These are phyloP conservation scores for Tirmania nivea DNA, from an alignment of 495 filamentous ascomycete genomes.

Conservation along the genomic window DNA sequence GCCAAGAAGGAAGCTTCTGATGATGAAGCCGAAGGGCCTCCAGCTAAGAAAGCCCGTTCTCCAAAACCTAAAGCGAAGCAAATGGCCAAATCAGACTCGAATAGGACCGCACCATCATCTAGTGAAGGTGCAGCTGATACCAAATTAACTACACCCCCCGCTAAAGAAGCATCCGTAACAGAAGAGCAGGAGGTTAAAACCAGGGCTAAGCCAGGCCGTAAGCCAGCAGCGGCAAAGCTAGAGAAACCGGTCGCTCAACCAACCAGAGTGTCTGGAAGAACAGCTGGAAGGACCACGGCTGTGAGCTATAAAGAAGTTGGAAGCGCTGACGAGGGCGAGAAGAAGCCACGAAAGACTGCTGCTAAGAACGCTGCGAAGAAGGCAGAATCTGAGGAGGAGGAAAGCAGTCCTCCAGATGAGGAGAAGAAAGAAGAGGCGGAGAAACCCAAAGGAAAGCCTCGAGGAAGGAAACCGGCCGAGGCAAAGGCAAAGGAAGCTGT, in stretches of 20 bases:
- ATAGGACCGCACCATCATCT: background rate
- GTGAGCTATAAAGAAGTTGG: background rate
- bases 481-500: slow-evolving; percentile 5
- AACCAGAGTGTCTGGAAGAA: background rate
- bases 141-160: background rate
- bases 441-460: slow-evolving; percentile 1
- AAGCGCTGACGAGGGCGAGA: background rate
- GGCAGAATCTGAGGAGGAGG: slow-evolving; percentile 2
- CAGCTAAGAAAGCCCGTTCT: slow-evolving; percentile 1
- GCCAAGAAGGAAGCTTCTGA: slow-evolving; percentile 4
- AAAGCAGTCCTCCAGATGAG: slow-evolving; percentile 6
- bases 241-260: slow-evolving; percentile 3
- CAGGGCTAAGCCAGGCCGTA: background rate
- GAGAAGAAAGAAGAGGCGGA: slow-evolving; percentile 5
- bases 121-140: background rate
- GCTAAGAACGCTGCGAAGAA: background rate
- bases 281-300: background rate
- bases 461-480: slow-evolving; percentile 1
- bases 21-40: background rate
- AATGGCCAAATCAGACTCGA: slow-evolving; percentile 2
- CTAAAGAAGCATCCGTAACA: too few species aligned
- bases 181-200: background rate
- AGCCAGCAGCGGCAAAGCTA: slow-evolving; percentile 2
- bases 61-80: slow-evolving; percentile 3
- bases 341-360: background rate